Percentiles rank a stretch among this genome's conserved stretches.
phyloP scores from a whole-genome alignment of 2,329 filamentous ascomycete species.

The Neocucurbitaria cava region DNA sequence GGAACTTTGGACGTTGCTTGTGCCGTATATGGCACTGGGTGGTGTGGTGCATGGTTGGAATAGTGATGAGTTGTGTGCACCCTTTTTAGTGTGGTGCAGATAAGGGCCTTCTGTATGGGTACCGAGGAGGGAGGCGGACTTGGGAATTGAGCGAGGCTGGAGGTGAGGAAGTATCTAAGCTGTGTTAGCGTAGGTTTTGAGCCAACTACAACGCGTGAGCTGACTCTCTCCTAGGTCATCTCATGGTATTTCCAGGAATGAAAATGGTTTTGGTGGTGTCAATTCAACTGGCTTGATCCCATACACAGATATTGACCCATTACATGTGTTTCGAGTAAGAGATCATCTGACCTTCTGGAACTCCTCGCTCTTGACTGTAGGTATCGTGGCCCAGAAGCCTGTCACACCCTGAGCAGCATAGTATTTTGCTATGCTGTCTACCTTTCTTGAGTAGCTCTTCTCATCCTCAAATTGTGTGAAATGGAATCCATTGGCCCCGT shows the following conservation, averaged over 20 bases:
- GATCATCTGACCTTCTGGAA: slow-evolving; percentile 51
- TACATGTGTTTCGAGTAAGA: background rate
- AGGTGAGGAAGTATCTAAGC: slow-evolving; percentile 58
- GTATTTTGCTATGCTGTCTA: slow-evolving; percentile 57
- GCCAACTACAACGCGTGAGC: too few relatives aligned
- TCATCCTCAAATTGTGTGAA: slow-evolving; percentile 59
- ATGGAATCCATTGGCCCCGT: slow-evolving; percentile 61
- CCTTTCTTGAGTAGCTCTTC: slow-evolving; percentile 51
- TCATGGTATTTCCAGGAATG: background rate
- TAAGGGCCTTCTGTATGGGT: slow-evolving; percentile 66
- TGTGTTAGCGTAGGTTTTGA: slow-evolving; percentile 8
- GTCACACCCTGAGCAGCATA: slow-evolving; percentile 61
- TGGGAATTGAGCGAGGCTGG: slow-evolving; percentile 50
- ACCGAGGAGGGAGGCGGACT: slow-evolving; percentile 60
- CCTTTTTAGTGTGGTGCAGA: slow-evolving; percentile 60
- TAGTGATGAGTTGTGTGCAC: slow-evolving; percentile 58
- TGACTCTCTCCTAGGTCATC: too few relatives aligned
- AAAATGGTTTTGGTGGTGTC: background rate
- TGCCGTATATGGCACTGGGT: slow-evolving; percentile 55
- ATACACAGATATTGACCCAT: background rate
- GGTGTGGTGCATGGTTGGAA: slow-evolving; percentile 50
- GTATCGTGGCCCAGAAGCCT: slow-evolving; percentile 62
- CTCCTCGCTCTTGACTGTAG: slow-evolving; percentile 56
- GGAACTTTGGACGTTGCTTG: slow-evolving; percentile 45
- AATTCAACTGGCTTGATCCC: background rate